Evolutionary conservation across 2,329 filamentous ascomycete species (phyloP), one percentile per base, ranked within the genome.

Genomic region (Neofusicoccum umdonicola): DNA sequence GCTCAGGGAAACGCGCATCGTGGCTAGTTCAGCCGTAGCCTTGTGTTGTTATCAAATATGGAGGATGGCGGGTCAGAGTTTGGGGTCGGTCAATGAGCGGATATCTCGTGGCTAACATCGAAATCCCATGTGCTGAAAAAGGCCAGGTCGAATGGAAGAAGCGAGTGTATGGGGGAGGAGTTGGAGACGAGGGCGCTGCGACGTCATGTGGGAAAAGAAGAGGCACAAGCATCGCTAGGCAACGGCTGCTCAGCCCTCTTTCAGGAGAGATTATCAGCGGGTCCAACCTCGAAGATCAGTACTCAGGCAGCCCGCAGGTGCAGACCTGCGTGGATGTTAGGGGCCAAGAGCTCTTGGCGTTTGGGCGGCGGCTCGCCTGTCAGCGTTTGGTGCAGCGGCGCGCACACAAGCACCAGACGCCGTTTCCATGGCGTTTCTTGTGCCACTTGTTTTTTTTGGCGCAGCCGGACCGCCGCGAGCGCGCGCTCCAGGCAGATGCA

Each of bases 201-300:
- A 60, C 56, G 56, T 60, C 56, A 60, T 60, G 56, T 31, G 44
- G 22, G 42, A 47, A 37, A 60, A 60, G 56, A 60, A 58, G 56
- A 47, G 31, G 56, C 56, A 47, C 42, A 60, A 60, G 56, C 56
- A 45, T 34, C 15, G 56, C 42, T 47, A 39, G 56, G 56, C 56
- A 60, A 60, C 41, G 56, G 41, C 27, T 12, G 34, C 47, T 45
- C 56, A 60, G 42, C 41, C 27, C 11, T 7, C 41, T 31, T 60
- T 47, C 56, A 60, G 56, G 56, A 60, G 56, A 60, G 56, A 60
- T 60, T 60, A 47, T 60, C 56, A 60, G 56, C 56, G 56, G 56
- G 56, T 47, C 56, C 42, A 19, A 9, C 13, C 27, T 37, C 39
- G 54, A 60, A 47, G 56, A 60, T 60, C 56, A 35, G 19, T 58